A percentile compares a stretch with the other conserved stretches of the same genome.
These are phyloP conservation scores for Leucocoprinus birnbaumii DNA, from an alignment of 768 basidiomycete species.

Conservation along the genomic window DNA sequence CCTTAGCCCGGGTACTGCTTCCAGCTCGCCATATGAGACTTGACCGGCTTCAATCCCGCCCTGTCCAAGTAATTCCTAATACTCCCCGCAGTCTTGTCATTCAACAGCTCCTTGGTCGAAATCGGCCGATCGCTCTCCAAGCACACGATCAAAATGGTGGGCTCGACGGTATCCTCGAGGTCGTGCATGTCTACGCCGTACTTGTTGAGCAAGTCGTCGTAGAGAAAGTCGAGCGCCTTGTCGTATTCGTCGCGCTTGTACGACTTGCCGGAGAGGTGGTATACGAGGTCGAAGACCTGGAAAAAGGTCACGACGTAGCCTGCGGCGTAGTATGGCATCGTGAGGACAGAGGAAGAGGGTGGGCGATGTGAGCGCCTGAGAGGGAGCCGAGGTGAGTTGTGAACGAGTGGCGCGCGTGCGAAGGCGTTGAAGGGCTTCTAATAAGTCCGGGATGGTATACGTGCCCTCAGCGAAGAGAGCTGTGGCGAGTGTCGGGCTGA, in stretches of 20 bases:
- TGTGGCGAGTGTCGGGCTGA: too few species aligned
- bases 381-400: too few species aligned
- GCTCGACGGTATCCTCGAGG: slow-evolving; percentile 5
- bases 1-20: slow-evolving; percentile 6
- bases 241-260: slow-evolving; percentile 9
- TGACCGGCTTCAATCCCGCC: slow-evolving; percentile 5
- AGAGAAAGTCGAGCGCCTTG: slow-evolving; percentile 2
- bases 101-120: not conserved
- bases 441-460: too few species aligned
- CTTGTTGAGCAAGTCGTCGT: slow-evolving; percentile 6
- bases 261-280: slow-evolving; percentile 8
- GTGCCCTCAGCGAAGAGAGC: too few species aligned
- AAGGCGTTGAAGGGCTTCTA: too few species aligned
- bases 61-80: slow-evolving; percentile 7
- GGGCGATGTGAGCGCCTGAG: too few species aligned
- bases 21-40: not conserved
- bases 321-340: slow-evolving; percentile 11
- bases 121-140: not conserved
- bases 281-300: slow-evolving; percentile 12
- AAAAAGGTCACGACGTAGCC: slow-evolving; percentile 9
- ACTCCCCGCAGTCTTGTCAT: not conserved
- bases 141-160: slow-evolving; percentile 11
- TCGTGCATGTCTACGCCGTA: slow-evolving; percentile 9
- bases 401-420: too few species aligned
- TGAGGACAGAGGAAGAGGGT: not conserved